phyloP scores from a whole-genome alignment of 2,329 filamentous ascomycete genomes.

The Alternaria novae-zelandiae region DNA sequence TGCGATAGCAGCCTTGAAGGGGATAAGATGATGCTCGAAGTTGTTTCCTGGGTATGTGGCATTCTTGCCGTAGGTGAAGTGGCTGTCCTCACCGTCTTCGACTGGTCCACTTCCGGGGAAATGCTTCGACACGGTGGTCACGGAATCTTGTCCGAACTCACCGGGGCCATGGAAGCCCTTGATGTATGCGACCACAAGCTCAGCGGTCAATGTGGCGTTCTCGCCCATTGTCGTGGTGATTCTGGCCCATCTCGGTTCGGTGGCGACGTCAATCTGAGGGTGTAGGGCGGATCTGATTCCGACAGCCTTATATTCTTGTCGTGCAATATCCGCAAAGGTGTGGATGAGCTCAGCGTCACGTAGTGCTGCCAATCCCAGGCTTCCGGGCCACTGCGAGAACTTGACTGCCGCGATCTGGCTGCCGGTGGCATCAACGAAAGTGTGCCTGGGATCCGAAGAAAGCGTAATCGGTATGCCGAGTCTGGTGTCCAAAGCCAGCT shows the following conservation, averaged over 20 bases:
- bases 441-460: conserved; percentile 57
- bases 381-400: conserved; percentile 61
- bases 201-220: conserved; percentile 51
- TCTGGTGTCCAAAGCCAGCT: conserved; percentile 52
- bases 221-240: conserved; percentile 58
- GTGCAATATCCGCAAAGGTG: conserved; percentile 57
- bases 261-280: conserved; percentile 60
- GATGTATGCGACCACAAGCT: conserved; percentile 54
- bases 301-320: conserved; percentile 55
- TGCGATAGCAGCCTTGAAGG: conserved; percentile 59
- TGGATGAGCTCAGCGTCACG: conserved; percentile 53
- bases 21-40: conserved; percentile 58
- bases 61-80: conserved; percentile 61
- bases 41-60: conserved; percentile 59
- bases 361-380: conserved; percentile 58
- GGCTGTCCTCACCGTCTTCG: conserved; percentile 59
- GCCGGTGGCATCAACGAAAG: conserved; percentile 53
- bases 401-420: conserved; percentile 53
- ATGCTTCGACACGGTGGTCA: conserved; percentile 61
- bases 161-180: conserved; percentile 56
- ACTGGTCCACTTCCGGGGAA: conserved; percentile 61
- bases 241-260: conserved; percentile 60
- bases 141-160: conserved; percentile 52
- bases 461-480: conserved; percentile 59
- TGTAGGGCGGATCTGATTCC: conserved; percentile 57